Base-by-base conservation (phyloP, 2,329 filamentous ascomycete genomes). In the Dothideomycetes sp. region DNA sequence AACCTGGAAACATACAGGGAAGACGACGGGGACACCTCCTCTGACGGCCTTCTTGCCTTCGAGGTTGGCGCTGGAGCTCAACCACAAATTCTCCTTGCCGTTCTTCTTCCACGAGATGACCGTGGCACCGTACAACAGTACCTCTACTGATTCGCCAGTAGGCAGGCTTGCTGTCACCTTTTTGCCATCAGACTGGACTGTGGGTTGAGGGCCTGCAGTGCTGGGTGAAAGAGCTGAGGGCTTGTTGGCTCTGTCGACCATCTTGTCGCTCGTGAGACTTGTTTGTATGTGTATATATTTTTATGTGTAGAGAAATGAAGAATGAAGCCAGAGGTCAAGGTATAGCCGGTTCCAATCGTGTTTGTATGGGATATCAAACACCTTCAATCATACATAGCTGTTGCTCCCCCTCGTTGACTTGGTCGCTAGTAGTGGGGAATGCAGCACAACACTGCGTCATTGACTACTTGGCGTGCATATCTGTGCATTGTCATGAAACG, bases 31-130 rank as follows among this genome's bases (percentile, higher is more conserved):
- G 52, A 96, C 85, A 11, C 89, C 89, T 43, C 91, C 91, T 48
- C 91, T 75, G 38, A 96, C 88, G 17, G 89, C 74, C 69, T 94
- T 94, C 51, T 73, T 80, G 38, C 91, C 89, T 58, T 96, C 88
- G 41, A 94, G 69, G 52, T 75, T 74, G 28, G 87, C 82, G 44
- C 73, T 78, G 46, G 87, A 77, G 64, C 84, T 91, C 51, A 95
- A 57, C 74, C 86, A 95, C 41, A 95, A 72, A 64, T 87, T 87
- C 68, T 95, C 88, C 51, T 76, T 67, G 44, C 74, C 70, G 45
- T 78, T 74, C 57, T 83, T 81, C 70, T 91, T 94, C 91, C 91
- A 98, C 63, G 83, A 91, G 45, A 84, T 79, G 33, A 98, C 82
- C 1, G 88, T 96, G 9, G 91, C 91, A 44, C 91, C 91, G 56